phyloP scores from a whole-genome alignment of 768 basidiomycete genomes.

The Butyriboletus loyo region DNA sequence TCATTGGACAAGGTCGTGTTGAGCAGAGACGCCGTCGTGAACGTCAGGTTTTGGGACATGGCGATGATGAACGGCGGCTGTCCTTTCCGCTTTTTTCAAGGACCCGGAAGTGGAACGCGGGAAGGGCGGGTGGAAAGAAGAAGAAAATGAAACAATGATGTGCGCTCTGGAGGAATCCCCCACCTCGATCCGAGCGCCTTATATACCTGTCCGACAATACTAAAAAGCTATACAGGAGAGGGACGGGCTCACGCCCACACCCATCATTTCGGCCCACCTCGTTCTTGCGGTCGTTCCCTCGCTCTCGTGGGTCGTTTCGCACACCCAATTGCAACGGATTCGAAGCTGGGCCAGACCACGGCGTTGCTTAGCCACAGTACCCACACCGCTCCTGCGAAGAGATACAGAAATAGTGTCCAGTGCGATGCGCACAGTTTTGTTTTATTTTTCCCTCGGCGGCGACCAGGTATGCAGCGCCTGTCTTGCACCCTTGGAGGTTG shows the following conservation, averaged over 20 bases:
- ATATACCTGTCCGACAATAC: background rate
- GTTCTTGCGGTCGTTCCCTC: background rate
- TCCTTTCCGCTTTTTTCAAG: background rate
- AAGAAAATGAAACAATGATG: background rate
- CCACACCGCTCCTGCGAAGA: background rate
- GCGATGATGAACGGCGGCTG: background rate
- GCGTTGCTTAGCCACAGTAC: too few relatives aligned
- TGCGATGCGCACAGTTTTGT: background rate
- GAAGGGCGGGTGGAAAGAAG: background rate
- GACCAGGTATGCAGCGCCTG: too few relatives aligned
- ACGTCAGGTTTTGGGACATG: slow-evolving; percentile 32
- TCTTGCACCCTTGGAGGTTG: background rate
- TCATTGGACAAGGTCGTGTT: slow-evolving; percentile 38
- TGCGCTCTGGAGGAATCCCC: background rate
- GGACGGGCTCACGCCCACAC: background rate
- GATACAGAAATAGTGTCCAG: background rate
- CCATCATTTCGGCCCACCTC: background rate
- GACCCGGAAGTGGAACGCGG: background rate
- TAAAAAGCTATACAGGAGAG: background rate
- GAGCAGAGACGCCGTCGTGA: slow-evolving; percentile 38
- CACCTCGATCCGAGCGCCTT: background rate
- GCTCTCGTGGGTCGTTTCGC: too few relatives aligned
- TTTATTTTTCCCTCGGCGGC: background rate
- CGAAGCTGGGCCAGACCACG: background rate
- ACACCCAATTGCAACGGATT: background rate